Percentiles rank a stretch among this genome's conserved stretches.
Conservation (phyloP, 2,329 filamentous ascomycete genomes). For the Aspergillus cejpii region DNA sequence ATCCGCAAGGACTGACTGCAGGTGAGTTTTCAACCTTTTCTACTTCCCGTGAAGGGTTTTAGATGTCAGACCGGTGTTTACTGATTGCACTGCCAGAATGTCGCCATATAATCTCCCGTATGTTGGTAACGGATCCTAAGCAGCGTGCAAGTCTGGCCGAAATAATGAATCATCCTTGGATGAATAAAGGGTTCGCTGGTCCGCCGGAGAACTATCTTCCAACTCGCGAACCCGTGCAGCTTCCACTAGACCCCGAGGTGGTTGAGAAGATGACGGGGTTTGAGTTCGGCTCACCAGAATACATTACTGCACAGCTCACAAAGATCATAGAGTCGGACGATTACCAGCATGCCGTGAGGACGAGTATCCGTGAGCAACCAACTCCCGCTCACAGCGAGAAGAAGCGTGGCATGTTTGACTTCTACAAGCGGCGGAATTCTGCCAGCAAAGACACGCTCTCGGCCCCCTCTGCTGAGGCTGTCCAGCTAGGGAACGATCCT, state of each 20-base stretch:
- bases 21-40: slow-evolving; percentile 52
- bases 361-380: slow-evolving; percentile 61
- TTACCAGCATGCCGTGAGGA: slow-evolving; percentile 76
- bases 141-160: slow-evolving; percentile 81
- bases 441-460: slow-evolving; percentile 80
- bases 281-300: slow-evolving; percentile 84
- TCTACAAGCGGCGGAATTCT: slow-evolving; percentile 92
- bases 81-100: slow-evolving; percentile 58
- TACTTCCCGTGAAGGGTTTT: too few species aligned
- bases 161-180: slow-evolving; percentile 93
- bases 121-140: slow-evolving; percentile 90
- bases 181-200: slow-evolving; percentile 80
- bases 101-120: slow-evolving; percentile 82
- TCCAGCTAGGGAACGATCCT: slow-evolving; percentile 76
- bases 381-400: slow-evolving; percentile 61
- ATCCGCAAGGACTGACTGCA: slow-evolving; percentile 83
- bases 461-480: slow-evolving; percentile 75
- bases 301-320: slow-evolving; percentile 72
- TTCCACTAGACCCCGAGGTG: slow-evolving; percentile 76
- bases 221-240: slow-evolving; percentile 70
- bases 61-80: slow-evolving; percentile 32
- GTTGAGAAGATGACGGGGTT: slow-evolving; percentile 95
- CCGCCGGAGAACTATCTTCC: slow-evolving; percentile 88
- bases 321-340: slow-evolving; percentile 89
- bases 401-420: slow-evolving; percentile 86